Evolutionary conservation across 345 rosid species (phyloP).

Genomic region (Gossypioides kirkii): DNA sequence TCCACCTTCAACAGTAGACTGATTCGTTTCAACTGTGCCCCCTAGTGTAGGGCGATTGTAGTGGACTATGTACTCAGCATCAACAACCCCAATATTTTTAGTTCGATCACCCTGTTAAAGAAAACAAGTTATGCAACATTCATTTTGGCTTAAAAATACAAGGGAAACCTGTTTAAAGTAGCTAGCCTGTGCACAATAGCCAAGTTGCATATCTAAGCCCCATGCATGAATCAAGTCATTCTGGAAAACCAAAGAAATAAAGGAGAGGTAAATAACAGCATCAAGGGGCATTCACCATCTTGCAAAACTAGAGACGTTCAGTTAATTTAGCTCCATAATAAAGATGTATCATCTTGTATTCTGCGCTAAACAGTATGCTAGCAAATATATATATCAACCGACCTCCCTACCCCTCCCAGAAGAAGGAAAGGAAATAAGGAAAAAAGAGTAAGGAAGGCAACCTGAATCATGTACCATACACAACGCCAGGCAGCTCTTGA

Average conservation of each 20-base stretch:
- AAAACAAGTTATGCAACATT: conserved; percentile 7
- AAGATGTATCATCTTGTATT: not conserved
- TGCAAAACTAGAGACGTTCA: not conserved
- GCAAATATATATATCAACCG: not conserved
- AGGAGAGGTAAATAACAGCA: not conserved
- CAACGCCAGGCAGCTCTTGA: conserved; percentile 70
- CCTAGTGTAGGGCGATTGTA: conserved; percentile 63
- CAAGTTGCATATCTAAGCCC: conserved; percentile 67
- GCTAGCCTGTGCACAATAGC: conserved; percentile 68
- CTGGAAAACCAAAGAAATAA: conserved; percentile 19
- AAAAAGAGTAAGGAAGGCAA: conserved; percentile 6
- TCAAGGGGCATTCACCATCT: not conserved
- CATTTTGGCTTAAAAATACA: not conserved
- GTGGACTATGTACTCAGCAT: conserved; percentile 60
- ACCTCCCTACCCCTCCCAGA: not conserved
- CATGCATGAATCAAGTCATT: conserved; percentile 73
- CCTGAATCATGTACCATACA: conserved; percentile 78
- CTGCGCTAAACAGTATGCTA: not conserved
- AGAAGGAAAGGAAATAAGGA: not conserved
- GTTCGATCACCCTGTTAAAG: conserved; percentile 54
- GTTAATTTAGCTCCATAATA: not conserved
- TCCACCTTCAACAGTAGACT: not conserved
- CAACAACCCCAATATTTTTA: conserved; percentile 55
- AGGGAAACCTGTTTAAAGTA: not conserved
- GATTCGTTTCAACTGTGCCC: conserved; percentile 14